These are phyloP conservation scores for Trichosphaerium sp. DNA, from an alignment of 78 protist species.

Conservation along the genomic window DNA sequence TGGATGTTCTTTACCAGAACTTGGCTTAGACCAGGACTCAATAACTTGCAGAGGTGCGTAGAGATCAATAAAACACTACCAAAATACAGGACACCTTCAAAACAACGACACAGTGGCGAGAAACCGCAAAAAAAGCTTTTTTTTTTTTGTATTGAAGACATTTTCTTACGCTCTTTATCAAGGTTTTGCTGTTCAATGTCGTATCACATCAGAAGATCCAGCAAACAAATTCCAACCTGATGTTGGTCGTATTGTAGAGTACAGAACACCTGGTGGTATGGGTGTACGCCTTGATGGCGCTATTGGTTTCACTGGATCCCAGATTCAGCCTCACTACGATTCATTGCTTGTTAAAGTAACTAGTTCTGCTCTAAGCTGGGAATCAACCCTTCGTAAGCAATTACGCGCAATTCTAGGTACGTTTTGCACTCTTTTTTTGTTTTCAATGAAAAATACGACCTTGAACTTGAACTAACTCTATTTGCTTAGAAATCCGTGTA, in stretches of 20 bases:
- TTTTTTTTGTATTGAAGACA: too few species aligned
- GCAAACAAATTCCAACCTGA: constrained; percentile 34
- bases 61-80: not conserved
- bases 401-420: constrained; percentile 10
- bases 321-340: constrained; percentile 51
- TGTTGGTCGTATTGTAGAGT: constrained; percentile 24
- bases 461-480: too few species aligned
- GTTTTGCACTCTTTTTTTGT: too few species aligned
- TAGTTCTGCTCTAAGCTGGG: constrained; percentile 8
- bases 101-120: too few species aligned
- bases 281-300: too few species aligned
- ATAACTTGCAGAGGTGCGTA: too few species aligned
- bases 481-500: too few species aligned
- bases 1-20: not conserved
- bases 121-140: too few species aligned
- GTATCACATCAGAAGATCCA: constrained; percentile 68
- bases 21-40: too few species aligned
- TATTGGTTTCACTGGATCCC: constrained; percentile 45
- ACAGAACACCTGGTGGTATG: constrained; percentile 6
- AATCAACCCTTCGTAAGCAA: constrained; percentile 3
- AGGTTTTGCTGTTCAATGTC: constrained; percentile 28
- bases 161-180: too few species aligned
- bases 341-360: constrained; percentile 65
- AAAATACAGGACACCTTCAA: constrained; percentile 11
- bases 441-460: too few species aligned